phyloP scores from a whole-genome alignment of 1,139 yeast species.

The Kodamaea alishanica region DNA sequence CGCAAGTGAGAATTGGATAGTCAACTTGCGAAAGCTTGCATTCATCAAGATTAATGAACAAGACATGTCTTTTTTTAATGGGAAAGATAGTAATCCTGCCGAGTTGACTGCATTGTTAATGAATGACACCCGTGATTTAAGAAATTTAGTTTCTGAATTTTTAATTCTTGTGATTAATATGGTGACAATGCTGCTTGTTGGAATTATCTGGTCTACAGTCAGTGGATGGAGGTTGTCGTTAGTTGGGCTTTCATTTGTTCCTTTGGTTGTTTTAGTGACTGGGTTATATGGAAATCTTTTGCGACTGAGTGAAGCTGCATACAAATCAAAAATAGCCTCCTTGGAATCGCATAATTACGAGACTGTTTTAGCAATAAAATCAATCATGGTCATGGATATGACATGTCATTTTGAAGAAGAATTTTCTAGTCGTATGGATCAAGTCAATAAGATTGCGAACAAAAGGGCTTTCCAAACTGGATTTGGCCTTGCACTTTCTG shows the following conservation, averaged over 20 bases:
- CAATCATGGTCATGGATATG: constrained; percentile 58
- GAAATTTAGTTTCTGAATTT: constrained; percentile 61
- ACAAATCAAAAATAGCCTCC: constrained; percentile 53
- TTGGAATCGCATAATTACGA: constrained; percentile 59
- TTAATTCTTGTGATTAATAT: constrained; percentile 53
- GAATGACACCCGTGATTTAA: constrained; percentile 77
- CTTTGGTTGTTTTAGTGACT: constrained; percentile 53
- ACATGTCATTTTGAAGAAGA: constrained; percentile 42
- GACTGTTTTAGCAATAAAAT: constrained; percentile 54
- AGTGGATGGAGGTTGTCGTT: constrained; percentile 87
- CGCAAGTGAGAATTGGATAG: constrained; percentile 69
- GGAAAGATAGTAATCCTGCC: constrained; percentile 40
- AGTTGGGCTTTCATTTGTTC: constrained; percentile 74
- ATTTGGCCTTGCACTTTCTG: constrained; percentile 57
- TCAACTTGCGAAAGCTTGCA: constrained; percentile 46
- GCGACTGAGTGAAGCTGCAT: constrained; percentile 52
- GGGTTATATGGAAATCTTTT: constrained; percentile 49
- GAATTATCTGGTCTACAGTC: constrained; percentile 71
- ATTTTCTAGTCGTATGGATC: constrained; percentile 28
- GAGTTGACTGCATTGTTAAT: constrained; percentile 64
- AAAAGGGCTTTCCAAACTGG: constrained; percentile 56
- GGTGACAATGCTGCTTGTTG: constrained; percentile 50
- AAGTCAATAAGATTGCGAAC: constrained; percentile 32
- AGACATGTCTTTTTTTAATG: constrained; percentile 53
- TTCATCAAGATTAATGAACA: constrained; percentile 51